phyloP scores from a whole-genome alignment of 768 basidiomycete species.

The Lyophyllum decastes region DNA sequence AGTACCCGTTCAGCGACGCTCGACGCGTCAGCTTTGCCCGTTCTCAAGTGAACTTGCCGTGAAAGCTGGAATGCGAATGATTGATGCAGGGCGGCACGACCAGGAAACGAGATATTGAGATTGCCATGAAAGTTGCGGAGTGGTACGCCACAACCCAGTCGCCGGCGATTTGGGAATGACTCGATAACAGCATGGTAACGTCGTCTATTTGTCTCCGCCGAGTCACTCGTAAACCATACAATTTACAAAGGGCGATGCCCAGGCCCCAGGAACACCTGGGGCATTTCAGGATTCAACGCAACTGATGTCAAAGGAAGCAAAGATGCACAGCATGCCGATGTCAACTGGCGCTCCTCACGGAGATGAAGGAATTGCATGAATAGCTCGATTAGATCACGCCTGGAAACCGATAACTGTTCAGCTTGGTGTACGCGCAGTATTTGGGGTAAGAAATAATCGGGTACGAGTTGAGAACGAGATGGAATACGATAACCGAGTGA shows the following conservation, averaged over 20 bases:
- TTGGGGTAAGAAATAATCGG: no score
- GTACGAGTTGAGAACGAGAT: no score
- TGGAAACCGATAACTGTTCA: neutral
- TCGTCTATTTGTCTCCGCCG: neutral
- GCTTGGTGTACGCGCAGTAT: neutral
- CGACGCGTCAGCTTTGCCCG: no score
- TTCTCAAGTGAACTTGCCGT: neutral
- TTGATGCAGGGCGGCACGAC: neutral
- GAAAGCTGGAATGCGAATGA: neutral
- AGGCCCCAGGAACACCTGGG: constrained; percentile 5
- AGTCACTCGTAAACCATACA: neutral
- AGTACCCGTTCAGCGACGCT: no score
- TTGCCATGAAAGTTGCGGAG: neutral
- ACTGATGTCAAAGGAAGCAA: neutral
- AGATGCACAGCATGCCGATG: constrained; percentile 2
- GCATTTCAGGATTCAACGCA: neutral
- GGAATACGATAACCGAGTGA: no score
- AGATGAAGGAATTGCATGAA: neutral
- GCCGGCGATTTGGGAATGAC: neutral
- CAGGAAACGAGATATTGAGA: neutral
- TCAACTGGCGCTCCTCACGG: constrained; percentile 14
- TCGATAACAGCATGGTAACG: neutral
- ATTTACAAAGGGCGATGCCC: constrained; percentile 1
- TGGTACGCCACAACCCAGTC: neutral
- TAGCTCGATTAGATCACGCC: neutral